These are phyloP conservation scores for Lactarius hengduanensis DNA, from an alignment of 768 basidiomycete species.

Conservation along the genomic window DNA sequence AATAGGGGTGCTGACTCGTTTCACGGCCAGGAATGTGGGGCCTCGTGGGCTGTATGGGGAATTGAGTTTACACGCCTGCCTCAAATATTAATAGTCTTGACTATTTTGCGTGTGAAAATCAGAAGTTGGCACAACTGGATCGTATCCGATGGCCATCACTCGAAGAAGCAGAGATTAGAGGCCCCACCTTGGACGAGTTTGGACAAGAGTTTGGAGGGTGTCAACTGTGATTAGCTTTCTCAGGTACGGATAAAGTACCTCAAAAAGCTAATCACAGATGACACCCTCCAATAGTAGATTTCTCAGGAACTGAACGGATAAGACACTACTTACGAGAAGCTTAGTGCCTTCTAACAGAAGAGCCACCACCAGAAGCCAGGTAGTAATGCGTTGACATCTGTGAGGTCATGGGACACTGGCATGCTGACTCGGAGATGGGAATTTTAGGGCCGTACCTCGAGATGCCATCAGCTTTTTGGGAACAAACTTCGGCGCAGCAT, in stretches of 20 bases:
- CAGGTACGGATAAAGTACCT: not conserved
- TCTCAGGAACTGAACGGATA: too few relatives aligned
- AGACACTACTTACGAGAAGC: not conserved
- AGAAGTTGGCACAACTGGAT: not conserved
- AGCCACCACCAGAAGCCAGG: not conserved
- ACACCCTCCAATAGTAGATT: too few relatives aligned
- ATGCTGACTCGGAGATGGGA: not conserved
- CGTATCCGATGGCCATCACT: not conserved
- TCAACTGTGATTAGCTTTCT: not conserved
- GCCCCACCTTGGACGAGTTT: not conserved
- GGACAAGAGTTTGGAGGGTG: not conserved
- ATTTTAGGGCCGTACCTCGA: not conserved
- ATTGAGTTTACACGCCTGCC: not conserved
- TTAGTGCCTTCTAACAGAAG: not conserved
- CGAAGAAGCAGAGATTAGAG: not conserved
- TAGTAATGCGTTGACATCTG: not conserved
- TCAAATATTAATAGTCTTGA: not conserved
- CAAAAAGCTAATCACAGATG: too few relatives aligned
- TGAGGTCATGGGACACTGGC: not conserved
- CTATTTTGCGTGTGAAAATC: not conserved
- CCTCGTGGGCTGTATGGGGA: not conserved
- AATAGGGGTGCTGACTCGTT: not conserved
- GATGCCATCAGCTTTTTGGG: not conserved
- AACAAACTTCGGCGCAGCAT: not conserved
- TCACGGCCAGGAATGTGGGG: not conserved